Evolutionary conservation across 352 stramenopile genomes (phyloP), one percentile per base, ranked within the genome.

Genomic region (Globisporangium carolinianum): DNA sequence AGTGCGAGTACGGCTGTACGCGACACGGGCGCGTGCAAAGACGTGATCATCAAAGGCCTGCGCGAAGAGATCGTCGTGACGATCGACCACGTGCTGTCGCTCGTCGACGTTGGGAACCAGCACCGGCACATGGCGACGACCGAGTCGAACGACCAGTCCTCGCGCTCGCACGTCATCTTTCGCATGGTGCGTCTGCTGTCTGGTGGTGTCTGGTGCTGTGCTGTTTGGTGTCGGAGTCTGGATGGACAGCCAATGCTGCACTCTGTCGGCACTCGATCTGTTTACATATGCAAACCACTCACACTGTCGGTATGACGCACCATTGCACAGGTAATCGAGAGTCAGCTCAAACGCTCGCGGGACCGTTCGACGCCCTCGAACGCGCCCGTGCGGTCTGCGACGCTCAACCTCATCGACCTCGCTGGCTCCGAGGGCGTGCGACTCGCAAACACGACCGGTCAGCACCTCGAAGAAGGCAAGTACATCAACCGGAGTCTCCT

Each of bases 401-500:
- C 85, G 24, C 73, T 97, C 18, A 97, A 94, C 53, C 79, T 97
- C 61, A 88, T 97, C 37, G 89, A 97, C 68, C 76, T 97, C 3
- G 90, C 86, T 6, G 93, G 86, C n/a, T 94, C 74, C 3, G 86
- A 96, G 63, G 92, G 76, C 58, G 86, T 94, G 17, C 83, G 84
- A 24, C 71, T 92, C 2, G 77, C 86, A 0, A 90, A 95, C 52
- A 91, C 82, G 4, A 80, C 75, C 11, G 84, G 83, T 5, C 73
- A 91, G 48, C 73, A 87, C 7, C 62, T 90, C 54, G 73, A 90
- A 38, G 91, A 97, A 69, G 89, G 89, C 51, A 82, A 76, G 39
- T 91, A 87, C 68, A 97, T 97, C 63, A 97, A 97, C 71, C 82
- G 83, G 42, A 91, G 75, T 24, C 69, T 98, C 12, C 78, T 98